Conservation (phyloP, 2,329 filamentous ascomycete species). For the Cylindrodendrum hubeiense region DNA sequence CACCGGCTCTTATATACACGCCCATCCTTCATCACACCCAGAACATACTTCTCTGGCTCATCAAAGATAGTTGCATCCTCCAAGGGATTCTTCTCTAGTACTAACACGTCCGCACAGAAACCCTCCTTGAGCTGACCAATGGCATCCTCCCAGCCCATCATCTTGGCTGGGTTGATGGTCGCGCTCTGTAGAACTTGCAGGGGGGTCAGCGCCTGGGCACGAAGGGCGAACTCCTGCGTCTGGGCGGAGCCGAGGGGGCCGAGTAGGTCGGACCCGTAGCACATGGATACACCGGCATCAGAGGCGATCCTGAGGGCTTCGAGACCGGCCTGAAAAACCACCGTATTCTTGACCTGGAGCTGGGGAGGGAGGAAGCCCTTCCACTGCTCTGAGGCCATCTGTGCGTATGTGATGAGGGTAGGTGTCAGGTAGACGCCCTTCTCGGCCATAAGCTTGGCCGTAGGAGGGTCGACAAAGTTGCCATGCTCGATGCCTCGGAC, state of each 20-base stretch:
- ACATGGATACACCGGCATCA: constrained; percentile 65
- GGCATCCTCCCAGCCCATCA: constrained; percentile 58
- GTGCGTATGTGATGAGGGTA: constrained; percentile 63
- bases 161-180: constrained; percentile 61
- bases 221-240: constrained; percentile 47
- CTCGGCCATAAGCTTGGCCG: constrained; percentile 62
- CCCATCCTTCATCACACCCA: constrained; percentile 67
- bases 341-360: constrained; percentile 60
- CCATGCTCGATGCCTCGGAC: constrained; percentile 64
- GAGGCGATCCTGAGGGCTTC: constrained; percentile 60
- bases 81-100: constrained; percentile 64
- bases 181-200: constrained; percentile 43
- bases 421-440: constrained; percentile 63
- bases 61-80: constrained; percentile 66
- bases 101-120: constrained; percentile 63
- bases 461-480: constrained; percentile 55
- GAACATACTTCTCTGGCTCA: constrained; percentile 57
- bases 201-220: constrained; percentile 35
- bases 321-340: constrained; percentile 62
- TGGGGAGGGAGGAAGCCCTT: constrained; percentile 57
- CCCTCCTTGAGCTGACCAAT: constrained; percentile 64
- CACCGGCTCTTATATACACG: constrained; percentile 36
- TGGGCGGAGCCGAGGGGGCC: constrained; percentile 46
- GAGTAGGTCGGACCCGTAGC: constrained; percentile 60
- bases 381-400: constrained; percentile 58